Percentiles rank a stretch among this genome's conserved stretches.
phyloP scores from a whole-genome alignment of 768 basidiomycete species.

The Phlebiopsis flavidoalba region DNA sequence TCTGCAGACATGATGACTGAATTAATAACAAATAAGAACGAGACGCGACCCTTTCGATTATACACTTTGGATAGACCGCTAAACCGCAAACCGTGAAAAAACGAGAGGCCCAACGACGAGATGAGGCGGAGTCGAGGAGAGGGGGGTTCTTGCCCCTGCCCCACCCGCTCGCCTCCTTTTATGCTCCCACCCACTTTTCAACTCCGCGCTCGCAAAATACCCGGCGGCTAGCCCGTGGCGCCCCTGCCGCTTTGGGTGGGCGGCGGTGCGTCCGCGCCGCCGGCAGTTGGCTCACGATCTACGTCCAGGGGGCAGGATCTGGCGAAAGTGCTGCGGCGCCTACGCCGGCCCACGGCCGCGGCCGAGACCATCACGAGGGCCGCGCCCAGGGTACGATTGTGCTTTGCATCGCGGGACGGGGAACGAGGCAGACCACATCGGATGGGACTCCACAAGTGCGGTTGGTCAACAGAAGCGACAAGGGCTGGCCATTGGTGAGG shows the following conservation, averaged over 20 bases:
- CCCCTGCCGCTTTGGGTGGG: constrained; percentile 3
- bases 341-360: not conserved
- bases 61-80: constrained; percentile 40
- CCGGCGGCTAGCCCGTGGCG: constrained; percentile 5
- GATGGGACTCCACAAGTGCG: not conserved
- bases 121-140: constrained; percentile 42
- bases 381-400: not conserved
- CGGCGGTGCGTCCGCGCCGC: constrained; percentile 7
- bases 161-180: constrained; percentile 6
- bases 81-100: constrained; percentile 55
- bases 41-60: constrained; percentile 41
- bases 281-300: not conserved
- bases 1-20: constrained; percentile 60
- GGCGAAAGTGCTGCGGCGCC: not conserved
- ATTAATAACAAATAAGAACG: constrained; percentile 51
- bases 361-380: not conserved
- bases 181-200: constrained; percentile 5
- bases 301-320: not conserved
- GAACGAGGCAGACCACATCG: not conserved
- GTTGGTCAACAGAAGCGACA: not conserved
- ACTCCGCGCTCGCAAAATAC: constrained; percentile 15
- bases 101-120: constrained; percentile 37
- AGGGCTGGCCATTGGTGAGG: not conserved
- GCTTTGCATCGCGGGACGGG: not conserved
- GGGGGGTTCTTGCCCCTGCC: constrained; percentile 20